phyloP scores from a whole-genome alignment of 2,329 filamentous ascomycete species.

The Sphaceloma murrayae region DNA sequence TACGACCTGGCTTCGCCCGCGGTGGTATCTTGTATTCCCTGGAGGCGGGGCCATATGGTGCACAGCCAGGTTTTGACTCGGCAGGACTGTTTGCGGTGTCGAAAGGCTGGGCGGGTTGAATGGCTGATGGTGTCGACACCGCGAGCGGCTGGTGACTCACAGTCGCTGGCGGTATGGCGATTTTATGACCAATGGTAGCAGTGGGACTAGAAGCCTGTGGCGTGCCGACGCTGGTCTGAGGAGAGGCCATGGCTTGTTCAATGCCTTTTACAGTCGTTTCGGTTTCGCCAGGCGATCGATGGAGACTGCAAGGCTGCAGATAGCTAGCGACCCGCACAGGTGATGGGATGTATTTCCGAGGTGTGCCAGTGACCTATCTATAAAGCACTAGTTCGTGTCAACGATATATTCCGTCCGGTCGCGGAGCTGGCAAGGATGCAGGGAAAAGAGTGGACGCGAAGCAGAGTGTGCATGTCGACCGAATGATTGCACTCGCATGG shows the following conservation, averaged over 20 bases:
- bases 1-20: constrained; percentile 63
- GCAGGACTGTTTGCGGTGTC: background rate
- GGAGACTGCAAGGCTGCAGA: background rate
- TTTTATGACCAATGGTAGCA: background rate
- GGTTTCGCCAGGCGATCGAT: no score
- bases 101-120: background rate
- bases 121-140: background rate
- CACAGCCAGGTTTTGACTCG: background rate
- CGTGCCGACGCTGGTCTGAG: constrained; percentile 2
- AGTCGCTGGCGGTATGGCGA: constrained; percentile 1
- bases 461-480: no score
- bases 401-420: no score
- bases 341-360: no score
- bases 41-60: constrained; percentile 14
- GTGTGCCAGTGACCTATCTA: no score
- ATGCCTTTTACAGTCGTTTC: no score
- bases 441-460: no score
- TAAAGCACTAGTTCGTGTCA: no score
- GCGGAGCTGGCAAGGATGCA: no score
- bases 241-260: background rate
- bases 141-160: background rate
- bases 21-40: constrained; percentile 30
- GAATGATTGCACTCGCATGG: no score
- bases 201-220: constrained; percentile 1
- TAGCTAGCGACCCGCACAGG: no score